Evolutionary conservation across 2,329 filamentous ascomycete species (phyloP).

Genomic region (Madurella fahalii): DNA sequence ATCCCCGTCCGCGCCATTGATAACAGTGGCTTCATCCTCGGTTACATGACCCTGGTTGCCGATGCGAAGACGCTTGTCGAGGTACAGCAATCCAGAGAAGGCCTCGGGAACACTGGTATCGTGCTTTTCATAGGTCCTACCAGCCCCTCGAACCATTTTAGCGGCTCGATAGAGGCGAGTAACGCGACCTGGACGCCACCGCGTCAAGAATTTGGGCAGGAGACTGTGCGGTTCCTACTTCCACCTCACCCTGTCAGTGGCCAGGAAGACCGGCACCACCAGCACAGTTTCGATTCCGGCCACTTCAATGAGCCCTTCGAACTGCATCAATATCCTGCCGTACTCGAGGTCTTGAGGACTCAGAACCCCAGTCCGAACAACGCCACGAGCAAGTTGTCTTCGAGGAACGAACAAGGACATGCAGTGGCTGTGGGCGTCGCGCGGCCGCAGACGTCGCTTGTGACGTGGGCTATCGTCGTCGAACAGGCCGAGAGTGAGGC

Average conservation of each 20-base stretch:
- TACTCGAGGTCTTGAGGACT: constrained; percentile 55
- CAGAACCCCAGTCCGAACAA: constrained; percentile 55
- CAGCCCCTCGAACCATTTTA: constrained; percentile 62
- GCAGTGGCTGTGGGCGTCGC: constrained; percentile 78
- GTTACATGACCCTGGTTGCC: constrained; percentile 79
- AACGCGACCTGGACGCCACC: constrained; percentile 43
- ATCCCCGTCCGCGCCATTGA: constrained; percentile 70
- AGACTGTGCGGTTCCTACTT: constrained; percentile 56
- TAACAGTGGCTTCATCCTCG: constrained; percentile 60
- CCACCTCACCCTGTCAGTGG: constrained; percentile 44
- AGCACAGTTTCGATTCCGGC: constrained; percentile 40
- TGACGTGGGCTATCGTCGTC: constrained; percentile 78
- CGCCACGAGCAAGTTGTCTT: constrained; percentile 63
- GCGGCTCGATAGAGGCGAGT: constrained; percentile 40
- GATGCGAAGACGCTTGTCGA: constrained; percentile 61
- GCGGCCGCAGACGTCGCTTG: constrained; percentile 60
- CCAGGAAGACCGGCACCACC: constrained; percentile 45
- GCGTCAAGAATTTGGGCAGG: constrained; percentile 36
- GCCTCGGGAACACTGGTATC: constrained; percentile 65
- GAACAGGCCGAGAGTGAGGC: constrained; percentile 74
- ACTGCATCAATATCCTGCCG: constrained; percentile 59
- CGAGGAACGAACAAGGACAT: constrained; percentile 66
- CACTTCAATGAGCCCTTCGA: constrained; percentile 50
- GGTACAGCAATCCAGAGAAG: constrained; percentile 61
- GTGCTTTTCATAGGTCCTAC: constrained; percentile 68